Percentiles rank a stretch among this genome's conserved stretches.
Evolutionary conservation across 2,329 filamentous ascomycete species (phyloP).

Genomic region (Cladosporium oxysporum): DNA sequence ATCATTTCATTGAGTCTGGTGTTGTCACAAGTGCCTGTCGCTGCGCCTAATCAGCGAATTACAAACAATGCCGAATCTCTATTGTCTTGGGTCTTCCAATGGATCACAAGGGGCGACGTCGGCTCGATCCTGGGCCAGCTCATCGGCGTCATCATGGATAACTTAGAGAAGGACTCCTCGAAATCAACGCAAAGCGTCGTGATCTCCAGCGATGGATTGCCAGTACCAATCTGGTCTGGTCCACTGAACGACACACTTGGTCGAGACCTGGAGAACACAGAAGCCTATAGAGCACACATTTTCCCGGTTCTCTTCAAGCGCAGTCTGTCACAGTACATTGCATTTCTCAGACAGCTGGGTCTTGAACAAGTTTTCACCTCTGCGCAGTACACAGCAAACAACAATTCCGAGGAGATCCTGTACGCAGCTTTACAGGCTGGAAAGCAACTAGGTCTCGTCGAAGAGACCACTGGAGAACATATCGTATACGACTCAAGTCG

Average conservation of each 20-base stretch:
- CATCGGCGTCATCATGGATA: conserved; percentile 35
- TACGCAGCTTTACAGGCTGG: conserved; percentile 45
- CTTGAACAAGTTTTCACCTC: conserved; percentile 35
- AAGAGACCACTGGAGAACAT: conserved; percentile 34
- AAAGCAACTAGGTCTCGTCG: conserved; percentile 49
- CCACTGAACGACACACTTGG: conserved; percentile 27
- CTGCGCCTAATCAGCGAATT: not conserved
- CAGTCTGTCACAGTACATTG: conserved; percentile 41
- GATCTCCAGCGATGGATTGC: not conserved
- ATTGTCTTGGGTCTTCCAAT: conserved; percentile 27
- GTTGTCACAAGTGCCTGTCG: not conserved
- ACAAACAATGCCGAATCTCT: conserved; percentile 19
- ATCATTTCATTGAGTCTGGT: conserved; percentile 46
- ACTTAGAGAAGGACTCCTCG: conserved; percentile 24
- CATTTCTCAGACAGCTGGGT: conserved; percentile 43
- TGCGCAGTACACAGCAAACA: not conserved
- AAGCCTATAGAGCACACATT: conserved; percentile 48
- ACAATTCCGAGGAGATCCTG: conserved; percentile 26
- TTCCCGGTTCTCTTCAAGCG: conserved; percentile 51
- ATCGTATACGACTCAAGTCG: conserved; percentile 33
- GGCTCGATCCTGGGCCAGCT: conserved; percentile 37
- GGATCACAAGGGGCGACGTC: conserved; percentile 40
- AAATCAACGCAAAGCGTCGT: not conserved
- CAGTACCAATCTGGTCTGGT: conserved; percentile 28
- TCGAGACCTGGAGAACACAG: conserved; percentile 39